Percentiles rank a stretch among this genome's conserved stretches.
These are phyloP conservation scores for Inonotus hispidus DNA, from an alignment of 1,284 basidiomycete genomes.

Conservation along the genomic window DNA sequence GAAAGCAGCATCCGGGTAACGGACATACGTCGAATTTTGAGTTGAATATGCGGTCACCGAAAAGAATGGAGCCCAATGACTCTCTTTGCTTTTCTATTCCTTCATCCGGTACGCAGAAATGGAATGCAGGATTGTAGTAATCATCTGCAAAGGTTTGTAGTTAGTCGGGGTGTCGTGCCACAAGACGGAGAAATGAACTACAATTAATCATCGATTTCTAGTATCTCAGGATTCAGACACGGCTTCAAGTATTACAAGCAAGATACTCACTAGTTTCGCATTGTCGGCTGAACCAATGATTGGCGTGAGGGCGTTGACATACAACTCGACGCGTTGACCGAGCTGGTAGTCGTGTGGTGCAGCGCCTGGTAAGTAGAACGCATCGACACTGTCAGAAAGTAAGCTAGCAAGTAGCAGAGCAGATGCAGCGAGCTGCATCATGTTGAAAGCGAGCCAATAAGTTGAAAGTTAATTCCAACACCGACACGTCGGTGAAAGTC, in stretches of 20 bases:
- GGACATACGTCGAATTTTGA: conserved; percentile 77
- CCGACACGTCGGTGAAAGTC: not conserved
- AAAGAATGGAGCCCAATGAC: conserved; percentile 88
- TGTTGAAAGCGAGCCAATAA: not conserved
- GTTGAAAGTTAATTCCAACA: not conserved
- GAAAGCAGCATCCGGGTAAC: not conserved
- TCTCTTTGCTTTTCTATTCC: conserved; percentile 81
- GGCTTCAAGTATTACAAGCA: not conserved
- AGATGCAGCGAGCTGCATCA: conserved; percentile 5
- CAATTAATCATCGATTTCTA: conserved; percentile 83
- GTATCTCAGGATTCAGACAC: conserved; percentile 3
- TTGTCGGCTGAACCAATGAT: conserved; percentile 68
- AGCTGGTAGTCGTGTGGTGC: conserved; percentile 74
- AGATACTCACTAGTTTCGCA: conserved; percentile 66
- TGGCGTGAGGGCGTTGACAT: conserved; percentile 84
- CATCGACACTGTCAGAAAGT: conserved; percentile 28
- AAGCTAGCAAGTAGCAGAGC: conserved; percentile 22
- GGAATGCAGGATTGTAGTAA: conserved; percentile 82
- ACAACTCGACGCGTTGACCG: conserved; percentile 64
- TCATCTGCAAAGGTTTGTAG: conserved; percentile 51
- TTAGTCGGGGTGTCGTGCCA: conserved; percentile 21
- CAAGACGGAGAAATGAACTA: conserved; percentile 31
- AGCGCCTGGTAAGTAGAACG: conserved; percentile 70
- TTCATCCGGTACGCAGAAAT: conserved; percentile 80
- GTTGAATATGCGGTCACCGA: conserved; percentile 93